Base-by-base conservation (phyloP, 352 stramenopile species). In the Globisporangium cystogenes region DNA sequence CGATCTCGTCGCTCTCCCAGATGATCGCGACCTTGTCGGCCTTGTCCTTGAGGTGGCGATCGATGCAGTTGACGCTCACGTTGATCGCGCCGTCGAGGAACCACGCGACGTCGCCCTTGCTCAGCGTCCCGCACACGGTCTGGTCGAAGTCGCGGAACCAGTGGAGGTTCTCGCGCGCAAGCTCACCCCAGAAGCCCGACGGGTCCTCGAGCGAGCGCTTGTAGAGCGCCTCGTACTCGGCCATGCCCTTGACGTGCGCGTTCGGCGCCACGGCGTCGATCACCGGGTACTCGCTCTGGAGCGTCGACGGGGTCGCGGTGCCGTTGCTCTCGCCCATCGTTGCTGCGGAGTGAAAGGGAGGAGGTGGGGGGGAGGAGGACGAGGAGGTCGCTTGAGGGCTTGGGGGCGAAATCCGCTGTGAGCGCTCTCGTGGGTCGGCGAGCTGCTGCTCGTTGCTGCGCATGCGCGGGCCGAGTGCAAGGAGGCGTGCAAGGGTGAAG, bases 1-100 rank as follows among this genome's bases (percentile, higher is more conserved):
- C 82, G n/a, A 96, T 90, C 64, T 99, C 96, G 53, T 99, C 96
- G 26, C 87, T 92, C 64, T 99, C 96, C 90, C 95, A 98, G 53
- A 99, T 87, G 63, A 99, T 98, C 16, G 95, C 96, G 16, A 91
- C 72, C 67, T 99, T 90, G 66, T 98, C 75, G 15, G 66, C 79
- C 21, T 68, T 61, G 36, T 63, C 61, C 31, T 74, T 68, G 27
- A 98, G 75, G 62, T 99, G 95, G 39, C 95, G 86, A 68, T 99
- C 97, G 20, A 99, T 86, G 54, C 92, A 98, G 64, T 98, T 98
- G 65, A 90, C 82, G 57, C 72, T 94, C 36, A 97, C 77, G 59
- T 99, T 99, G 20, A 98, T 63, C 61, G 98, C 95, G 46, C 93
- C 97, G 53, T 95, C 95, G 15, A 86, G 67, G 78, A 99, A 99